Evolutionary conservation across 345 rosid genomes (phyloP), one percentile per base, ranked within the genome.

Genomic region (Ailanthus altissimus): DNA sequence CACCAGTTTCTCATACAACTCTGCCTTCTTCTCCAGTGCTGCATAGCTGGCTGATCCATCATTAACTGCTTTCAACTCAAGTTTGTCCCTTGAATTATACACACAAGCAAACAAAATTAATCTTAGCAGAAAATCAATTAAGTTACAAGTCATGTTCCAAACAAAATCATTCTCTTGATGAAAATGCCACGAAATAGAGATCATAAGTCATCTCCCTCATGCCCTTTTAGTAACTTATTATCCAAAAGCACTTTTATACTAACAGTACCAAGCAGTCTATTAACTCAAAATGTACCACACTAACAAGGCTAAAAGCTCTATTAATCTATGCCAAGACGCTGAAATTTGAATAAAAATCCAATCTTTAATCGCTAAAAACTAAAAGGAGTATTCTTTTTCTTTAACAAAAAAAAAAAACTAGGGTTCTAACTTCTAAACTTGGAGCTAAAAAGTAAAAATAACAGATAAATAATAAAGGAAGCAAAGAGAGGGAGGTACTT

Each of bases 11-110:
- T 93, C 98, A 78, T 93, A 96, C 49, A 96, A 80, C 75, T 81
- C 88, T 5, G 98, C 98, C 82, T 96, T 96, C 88, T 73, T 96
- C 86, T 92, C 97, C 85, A 96, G 80, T 38, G 98, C 98, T 0
- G 97, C 97, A 40, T 92, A 93, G 84, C 97, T 91, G 3, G 76
- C 89, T 20, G 94, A 81, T 56, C 98, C 98, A 73, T 93, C 97
- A 1, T 85, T 86, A 2, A 88, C 88, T 23, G 97, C 98, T 86
- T 93, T 96, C 47, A 87, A 84, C 88, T 96, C 99, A 0, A 93
- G 90, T 89, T 96, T 92, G 76, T 96, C 98, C 90, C 98, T 91
- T 71, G 18, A 83, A 51, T 62, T 54, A 18, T 47, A 79, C 32
- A 78, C 56, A 76, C 63, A 79, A 43, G 72, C 75, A 14, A 46